Percentiles rank a stretch among this genome's conserved stretches.
Conservation (phyloP, 768 basidiomycete species). For the Podaxis sp. region DNA sequence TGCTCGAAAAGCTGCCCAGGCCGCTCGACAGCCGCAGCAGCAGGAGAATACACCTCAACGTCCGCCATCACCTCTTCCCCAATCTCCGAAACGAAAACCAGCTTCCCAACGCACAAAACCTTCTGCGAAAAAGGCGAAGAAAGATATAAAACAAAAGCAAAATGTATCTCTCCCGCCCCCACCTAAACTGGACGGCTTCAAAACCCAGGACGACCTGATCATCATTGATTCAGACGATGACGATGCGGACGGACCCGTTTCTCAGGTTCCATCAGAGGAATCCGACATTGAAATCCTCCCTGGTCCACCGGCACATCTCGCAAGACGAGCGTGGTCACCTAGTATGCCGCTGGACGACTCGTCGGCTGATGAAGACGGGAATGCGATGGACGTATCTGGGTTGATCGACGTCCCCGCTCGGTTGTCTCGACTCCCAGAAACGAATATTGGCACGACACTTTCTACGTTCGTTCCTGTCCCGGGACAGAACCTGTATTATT, state of each 20-base stretch:
- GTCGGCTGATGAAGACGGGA: conserved; percentile 44
- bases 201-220: conserved; percentile 35
- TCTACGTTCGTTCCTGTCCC: conserved; percentile 50
- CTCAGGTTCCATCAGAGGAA: conserved; percentile 14
- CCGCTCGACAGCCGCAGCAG: conserved; percentile 23
- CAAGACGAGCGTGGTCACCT: conserved; percentile 55
- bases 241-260: conserved; percentile 23
- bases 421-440: not conserved
- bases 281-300: conserved; percentile 1
- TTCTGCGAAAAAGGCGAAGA: conserved; percentile 22
- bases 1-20: conserved; percentile 60
- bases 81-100: conserved; percentile 45
- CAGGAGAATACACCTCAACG: conserved; percentile 9
- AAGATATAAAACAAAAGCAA: conserved; percentile 23
- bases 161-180: conserved; percentile 31
- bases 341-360: conserved; percentile 49
- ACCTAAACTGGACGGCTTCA: conserved; percentile 28
- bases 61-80: conserved; percentile 1
- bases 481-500: conserved; percentile 43
- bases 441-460: conserved; percentile 20
- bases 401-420: conserved; percentile 17
- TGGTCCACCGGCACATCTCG: conserved; percentile 16
- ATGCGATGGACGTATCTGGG: conserved; percentile 21
- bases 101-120: conserved; percentile 23
- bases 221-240: conserved; percentile 37